Conservation (phyloP, 179 eudicot species). For the Carnegiea gigantea region DNA sequence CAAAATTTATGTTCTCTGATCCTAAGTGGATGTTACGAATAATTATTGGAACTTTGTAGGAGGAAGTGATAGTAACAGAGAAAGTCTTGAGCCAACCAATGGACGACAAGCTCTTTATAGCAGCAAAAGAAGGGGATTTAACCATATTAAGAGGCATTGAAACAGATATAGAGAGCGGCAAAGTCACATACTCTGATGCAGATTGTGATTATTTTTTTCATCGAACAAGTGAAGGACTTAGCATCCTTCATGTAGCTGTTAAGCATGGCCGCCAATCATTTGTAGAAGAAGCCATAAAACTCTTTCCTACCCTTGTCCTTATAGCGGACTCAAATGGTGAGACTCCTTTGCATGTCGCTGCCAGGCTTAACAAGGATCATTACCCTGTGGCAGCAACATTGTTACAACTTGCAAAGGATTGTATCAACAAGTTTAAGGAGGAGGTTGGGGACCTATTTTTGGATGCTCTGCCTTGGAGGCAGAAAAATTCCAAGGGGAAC, state of each 20-base stretch:
- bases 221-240: neutral
- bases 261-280: neutral
- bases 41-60: neutral
- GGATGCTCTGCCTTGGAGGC: neutral
- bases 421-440: neutral
- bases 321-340: constrained; percentile 1
- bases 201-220: neutral
- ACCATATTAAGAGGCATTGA: neutral
- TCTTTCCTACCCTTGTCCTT: neutral
- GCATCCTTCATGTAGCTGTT: neutral
- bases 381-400: neutral
- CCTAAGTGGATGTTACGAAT: too few relatives aligned
- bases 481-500: neutral
- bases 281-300: neutral
- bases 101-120: neutral
- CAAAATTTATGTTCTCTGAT: too few relatives aligned
- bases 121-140: neutral
- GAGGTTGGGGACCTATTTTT: neutral
- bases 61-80: neutral
- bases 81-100: neutral
- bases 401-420: neutral
- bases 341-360: neutral
- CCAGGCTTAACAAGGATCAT: neutral
- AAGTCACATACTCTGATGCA: neutral
- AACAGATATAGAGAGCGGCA: neutral